These are phyloP conservation scores for Handroanthus guayacan DNA, from an alignment of 257 asterid species.

Conservation along the genomic window DNA sequence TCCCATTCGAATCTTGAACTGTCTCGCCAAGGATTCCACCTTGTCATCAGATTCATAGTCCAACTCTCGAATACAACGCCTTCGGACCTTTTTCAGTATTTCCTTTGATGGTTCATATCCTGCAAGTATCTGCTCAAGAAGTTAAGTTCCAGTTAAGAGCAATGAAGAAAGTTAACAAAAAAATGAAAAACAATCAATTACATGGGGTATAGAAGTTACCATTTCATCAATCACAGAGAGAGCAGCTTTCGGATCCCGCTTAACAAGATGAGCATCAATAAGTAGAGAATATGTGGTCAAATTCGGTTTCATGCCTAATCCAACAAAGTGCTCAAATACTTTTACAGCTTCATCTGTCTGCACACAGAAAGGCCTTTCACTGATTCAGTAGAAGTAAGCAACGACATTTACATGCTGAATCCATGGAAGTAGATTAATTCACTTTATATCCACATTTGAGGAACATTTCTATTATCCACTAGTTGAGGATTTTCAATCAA, in stretches of 20 bases:
- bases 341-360: conserved; percentile 95
- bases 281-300: conserved; percentile 75
- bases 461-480: conserved; percentile 1
- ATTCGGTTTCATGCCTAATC: conserved; percentile 77
- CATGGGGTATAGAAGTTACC: conserved; percentile 54
- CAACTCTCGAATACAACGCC: conserved; percentile 91
- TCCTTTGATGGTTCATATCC: conserved; percentile 76
- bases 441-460: conserved; percentile 17
- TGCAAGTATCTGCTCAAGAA: conserved; percentile 57
- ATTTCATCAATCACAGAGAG: conserved; percentile 70
- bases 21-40: conserved; percentile 57
- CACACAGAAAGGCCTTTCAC: conserved; percentile 34
- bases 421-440: background rate
- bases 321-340: conserved; percentile 79
- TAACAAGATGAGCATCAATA: conserved; percentile 76
- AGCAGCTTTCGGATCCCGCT: conserved; percentile 79
- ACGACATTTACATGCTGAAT: conserved; percentile 19
- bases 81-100: conserved; percentile 72
- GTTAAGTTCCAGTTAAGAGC: conserved; percentile 11
- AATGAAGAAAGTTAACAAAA: background rate
- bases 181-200: background rate
- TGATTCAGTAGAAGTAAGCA: conserved; percentile 23
- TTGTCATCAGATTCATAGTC: conserved; percentile 62
- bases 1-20: conserved; percentile 56
- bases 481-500: conserved; percentile 13